Base-by-base conservation (phyloP, 371 early-diverging fungal genomes). In the Cokeromyces recurvatus region DNA sequence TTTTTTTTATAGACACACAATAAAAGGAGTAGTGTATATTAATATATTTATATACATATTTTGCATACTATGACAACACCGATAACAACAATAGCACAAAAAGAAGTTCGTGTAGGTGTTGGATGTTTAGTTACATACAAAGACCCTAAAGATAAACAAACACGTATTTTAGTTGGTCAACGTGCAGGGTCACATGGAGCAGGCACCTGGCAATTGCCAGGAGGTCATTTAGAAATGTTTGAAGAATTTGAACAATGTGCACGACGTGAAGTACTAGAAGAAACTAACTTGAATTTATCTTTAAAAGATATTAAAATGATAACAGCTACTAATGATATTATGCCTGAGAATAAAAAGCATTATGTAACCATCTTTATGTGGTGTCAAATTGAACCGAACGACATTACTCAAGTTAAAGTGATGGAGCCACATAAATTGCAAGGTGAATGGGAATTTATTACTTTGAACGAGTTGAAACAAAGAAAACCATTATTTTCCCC, bases 351-450 rank as follows among this genome's bases (percentile, higher is more conserved):
- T 24, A 53, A 64, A 14, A 74, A 69, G 32, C 85, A 85, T 53
- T 85, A 85, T 50, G 77, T 82, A 14, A 81, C 82, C 0, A 55
- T 83, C n/a, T 85, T 85, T 52, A 62, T 85, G 59, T 53, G 64
- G n/a, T 67, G 58, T 17, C 38, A 47, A 7, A 66, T 71, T 3
- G 42, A 55, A 2, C 16, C 34, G 4, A 31, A 48, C 5, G 46
- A 53, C 42, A 25, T 55, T 12, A 14, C 21, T 8, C 9, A 34
- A 6, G 40, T 64, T 4, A 50, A 65, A 51, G 53, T 67, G 8
- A 75, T 81, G 73, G 85, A 85, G 29, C 83, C 83, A 38, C 48
- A 79, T 11, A 82, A 85, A 47, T 56, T 82, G 31, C 64, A 77
- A 24, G 63, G 70, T 12, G 67, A 57, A 12, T 85, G 85, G 85